These are phyloP conservation scores for Fraxinus platypoda DNA, from an alignment of 305 asterid species.

Conservation along the genomic window DNA sequence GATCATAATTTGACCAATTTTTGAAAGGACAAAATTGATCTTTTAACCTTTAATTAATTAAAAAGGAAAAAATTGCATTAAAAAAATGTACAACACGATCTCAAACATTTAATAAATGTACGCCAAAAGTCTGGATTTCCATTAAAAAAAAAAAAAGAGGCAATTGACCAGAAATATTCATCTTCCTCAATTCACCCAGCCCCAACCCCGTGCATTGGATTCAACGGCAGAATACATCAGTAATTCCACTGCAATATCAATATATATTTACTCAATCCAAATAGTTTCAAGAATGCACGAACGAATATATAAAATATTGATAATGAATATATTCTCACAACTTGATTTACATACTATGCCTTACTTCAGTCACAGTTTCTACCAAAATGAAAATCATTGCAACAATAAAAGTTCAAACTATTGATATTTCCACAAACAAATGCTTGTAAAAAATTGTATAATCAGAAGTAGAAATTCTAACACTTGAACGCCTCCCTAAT, in stretches of 20 bases:
- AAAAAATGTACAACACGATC: neutral
- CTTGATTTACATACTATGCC: neutral
- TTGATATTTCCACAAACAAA: neutral
- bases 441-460: neutral
- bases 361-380: neutral
- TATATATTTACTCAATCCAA: neutral
- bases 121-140: neutral
- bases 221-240: neutral
- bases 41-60: neutral
- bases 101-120: neutral
- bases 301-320: neutral
- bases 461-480: neutral
- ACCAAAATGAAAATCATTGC: neutral
- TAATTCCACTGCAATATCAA: neutral
- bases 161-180: neutral
- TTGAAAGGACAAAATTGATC: too few relatives aligned
- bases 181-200: neutral
- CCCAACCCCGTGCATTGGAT: neutral
- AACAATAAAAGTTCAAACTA: neutral
- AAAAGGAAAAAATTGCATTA: neutral
- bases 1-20: neutral
- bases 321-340: neutral
- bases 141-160: neutral
- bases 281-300: neutral
- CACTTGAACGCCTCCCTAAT: neutral